Conservation (phyloP, 2,329 filamentous ascomycete genomes). For the Penicillium sumatraense region DNA sequence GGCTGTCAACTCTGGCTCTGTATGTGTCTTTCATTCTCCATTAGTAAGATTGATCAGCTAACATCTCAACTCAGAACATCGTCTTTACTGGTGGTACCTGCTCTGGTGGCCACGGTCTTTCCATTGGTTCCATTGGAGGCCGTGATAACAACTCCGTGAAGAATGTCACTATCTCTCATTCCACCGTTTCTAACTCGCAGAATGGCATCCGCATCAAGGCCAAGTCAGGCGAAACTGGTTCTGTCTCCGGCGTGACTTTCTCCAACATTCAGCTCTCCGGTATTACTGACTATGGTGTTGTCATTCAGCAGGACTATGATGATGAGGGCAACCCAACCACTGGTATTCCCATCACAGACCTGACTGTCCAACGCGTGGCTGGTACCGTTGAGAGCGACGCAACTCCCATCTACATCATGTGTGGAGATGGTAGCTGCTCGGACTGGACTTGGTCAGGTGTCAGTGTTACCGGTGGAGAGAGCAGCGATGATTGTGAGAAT, state of each 20-base stretch:
- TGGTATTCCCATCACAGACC: slow-evolving; percentile 47
- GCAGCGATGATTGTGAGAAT: slow-evolving; percentile 46
- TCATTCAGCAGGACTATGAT: slow-evolving; percentile 64
- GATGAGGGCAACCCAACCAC: slow-evolving; percentile 48
- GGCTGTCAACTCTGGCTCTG: slow-evolving; percentile 61
- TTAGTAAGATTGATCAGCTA: background rate
- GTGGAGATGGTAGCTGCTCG: slow-evolving; percentile 56
- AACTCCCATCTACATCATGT: slow-evolving; percentile 58
- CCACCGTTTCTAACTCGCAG: slow-evolving; percentile 7
- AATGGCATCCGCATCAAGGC: slow-evolving; percentile 52
- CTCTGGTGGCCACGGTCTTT: slow-evolving; percentile 52
- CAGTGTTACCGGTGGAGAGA: slow-evolving; percentile 57
- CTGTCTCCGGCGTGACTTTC: slow-evolving; percentile 58
- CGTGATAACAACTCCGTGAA: slow-evolving; percentile 60
- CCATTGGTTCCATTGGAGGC: slow-evolving; percentile 64
- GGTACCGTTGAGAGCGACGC: slow-evolving; percentile 42
- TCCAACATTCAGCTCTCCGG: slow-evolving; percentile 55
- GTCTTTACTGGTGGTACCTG: slow-evolving; percentile 35
- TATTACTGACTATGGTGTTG: slow-evolving; percentile 55
- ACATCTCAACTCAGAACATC: slow-evolving; percentile 26
- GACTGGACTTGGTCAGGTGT: slow-evolving; percentile 60
- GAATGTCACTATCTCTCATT: slow-evolving; percentile 44
- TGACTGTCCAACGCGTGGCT: slow-evolving; percentile 42
- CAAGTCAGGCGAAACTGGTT: slow-evolving; percentile 56
- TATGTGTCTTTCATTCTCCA: slow-evolving; percentile 18